Evolutionary conservation across 768 basidiomycete species (phyloP), one percentile per base, ranked within the genome.

Genomic region (Lyophyllum shimeji): DNA sequence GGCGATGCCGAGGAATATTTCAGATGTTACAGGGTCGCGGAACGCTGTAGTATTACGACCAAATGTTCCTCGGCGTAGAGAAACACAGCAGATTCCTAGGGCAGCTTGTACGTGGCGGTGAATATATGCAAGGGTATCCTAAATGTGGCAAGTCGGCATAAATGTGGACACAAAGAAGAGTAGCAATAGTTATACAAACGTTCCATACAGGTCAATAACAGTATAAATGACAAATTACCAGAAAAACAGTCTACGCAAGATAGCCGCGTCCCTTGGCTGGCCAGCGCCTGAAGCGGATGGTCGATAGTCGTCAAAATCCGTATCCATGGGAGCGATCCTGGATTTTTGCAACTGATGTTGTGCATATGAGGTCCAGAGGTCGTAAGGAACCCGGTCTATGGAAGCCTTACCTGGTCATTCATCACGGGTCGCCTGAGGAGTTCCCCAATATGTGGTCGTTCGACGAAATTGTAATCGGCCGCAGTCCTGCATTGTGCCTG

Each of bases 401-500:
- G 21, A 11, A 24, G 27, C 64, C 79, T 52, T 61, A 90, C 91
- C 74, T 90, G 86, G 50, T 77, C 74, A 55, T 78, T 82, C 90
- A 93, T 92, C 25, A 90, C 73, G 46, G 76, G 77, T 25, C 79
- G 72, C 24, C 76, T 78, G 43, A 93, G 71, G 23, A 92, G 68
- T 9, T 83, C 77, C 45, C 76, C 68, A 50, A 93, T 77, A 39
- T 75, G 72, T 2, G 64, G 65, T 45, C 85, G 81, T 45, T 85
- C 82, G n/a, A 71, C 71, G 65, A 89, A 87, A 43, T 77, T 75
- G 62, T 90, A 89, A 45, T 86, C 84, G 45, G 65, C 68, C 4
- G 81, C 74, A 52, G 76, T 78, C 47, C 81, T 81, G 66, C 89
- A 93, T 56, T 89, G 84, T 9, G 82, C 72, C 71, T 96, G 94